Base-by-base conservation (phyloP, 2,329 filamentous ascomycete genomes). In the Hypoxylon sp. region DNA sequence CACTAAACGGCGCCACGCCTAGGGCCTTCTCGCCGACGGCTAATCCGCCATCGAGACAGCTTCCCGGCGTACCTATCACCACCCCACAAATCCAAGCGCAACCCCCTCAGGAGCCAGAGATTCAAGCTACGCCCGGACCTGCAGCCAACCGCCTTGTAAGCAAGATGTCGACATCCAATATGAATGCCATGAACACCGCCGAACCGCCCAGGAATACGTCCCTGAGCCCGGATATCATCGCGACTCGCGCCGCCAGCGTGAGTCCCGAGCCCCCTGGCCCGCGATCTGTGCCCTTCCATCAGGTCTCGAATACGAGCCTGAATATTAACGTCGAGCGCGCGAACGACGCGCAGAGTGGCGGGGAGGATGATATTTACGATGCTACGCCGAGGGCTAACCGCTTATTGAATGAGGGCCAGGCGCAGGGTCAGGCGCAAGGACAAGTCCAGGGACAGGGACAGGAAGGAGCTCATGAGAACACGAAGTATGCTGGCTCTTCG, bases 341-440 rank as follows among this genome's bases (percentile, higher is more conserved):
- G 7, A 77, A 78, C 40, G 68, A 68, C 7, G 58, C 63, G 14
- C 51, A 30, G 6, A 53, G 66, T 17, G 63, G 70, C 1, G 48
- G 13, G 0, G 70, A 71, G 10, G 76, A 77, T 3, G 77, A 78
- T 31, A 75, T 78, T 6, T 78, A 79, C 46, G 73, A 77, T 33
- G 76, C 76, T 0, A 78, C 77, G 35, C 77, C 77, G 1, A 60
- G 76, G 6, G 46, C 73, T 1, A 48, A 69, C 30, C 70, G 48
- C 14, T 48, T 56, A 6, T 35, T 40, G 13, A 37, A 2, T 10
- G 14, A 53, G 2, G 30, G 27, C 6, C 46, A 31, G 14, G n/a
- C 20, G 17, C 53, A 48, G 4, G 35, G 11, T 1, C 59, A 61
- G 53, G 49, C 20, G 3, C n/a, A 42, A 2, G 40, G 40, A n/a